Base-by-base conservation (phyloP, 2,329 filamentous ascomycete genomes). In the Coniochaeta sp. region DNA sequence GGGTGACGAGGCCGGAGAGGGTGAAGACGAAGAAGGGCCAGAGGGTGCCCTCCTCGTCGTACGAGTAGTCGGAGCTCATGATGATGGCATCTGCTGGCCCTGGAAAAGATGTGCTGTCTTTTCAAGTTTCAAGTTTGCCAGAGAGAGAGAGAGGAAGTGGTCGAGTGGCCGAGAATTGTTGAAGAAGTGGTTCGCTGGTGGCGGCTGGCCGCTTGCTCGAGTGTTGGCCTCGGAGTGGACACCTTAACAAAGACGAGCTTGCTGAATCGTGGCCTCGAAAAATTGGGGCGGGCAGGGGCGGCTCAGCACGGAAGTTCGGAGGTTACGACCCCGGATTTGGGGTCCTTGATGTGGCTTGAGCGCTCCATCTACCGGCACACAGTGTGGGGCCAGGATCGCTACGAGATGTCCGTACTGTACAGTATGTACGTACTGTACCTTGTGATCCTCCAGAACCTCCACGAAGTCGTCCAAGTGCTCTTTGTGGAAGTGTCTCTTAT, bases 21-120 rank as follows among this genome's bases (percentile, higher is more conserved):
- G 93, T 97, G 72, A 97, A 87, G 77, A 98, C 89, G 81, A 99
- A 99, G 84, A 96, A 96, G 67, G 96, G 95, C 82, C 97, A 99
- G 81, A 97, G 97, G 84, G 97, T 91, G 69, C 92, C 93, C 85
- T 95, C 87, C 73, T 96, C 90, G 84, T 99, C 95, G 80, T 99
- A 99, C 70, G 90, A 96, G 82, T 99, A 99, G 77, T 98, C 93
- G 71, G 90, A 91, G 73, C 89, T 93, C 87, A 95, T 95, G 74
- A 80, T 87, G 54, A 56, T 56, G 34, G 54, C 54, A 56, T 56
- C 54, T 56, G 54, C 54, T 56, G 54, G 28, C 54, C 34, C 24
- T 4, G 42, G 14, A 47, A 42, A 19, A 47, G 42, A 47, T 56
- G 19, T 36, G 30, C 28, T 30, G 22, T 52, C 47, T 30, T 30